Conservation (phyloP, 192 early-diverging fungal species). For the Bifiguratus adelaidae region DNA sequence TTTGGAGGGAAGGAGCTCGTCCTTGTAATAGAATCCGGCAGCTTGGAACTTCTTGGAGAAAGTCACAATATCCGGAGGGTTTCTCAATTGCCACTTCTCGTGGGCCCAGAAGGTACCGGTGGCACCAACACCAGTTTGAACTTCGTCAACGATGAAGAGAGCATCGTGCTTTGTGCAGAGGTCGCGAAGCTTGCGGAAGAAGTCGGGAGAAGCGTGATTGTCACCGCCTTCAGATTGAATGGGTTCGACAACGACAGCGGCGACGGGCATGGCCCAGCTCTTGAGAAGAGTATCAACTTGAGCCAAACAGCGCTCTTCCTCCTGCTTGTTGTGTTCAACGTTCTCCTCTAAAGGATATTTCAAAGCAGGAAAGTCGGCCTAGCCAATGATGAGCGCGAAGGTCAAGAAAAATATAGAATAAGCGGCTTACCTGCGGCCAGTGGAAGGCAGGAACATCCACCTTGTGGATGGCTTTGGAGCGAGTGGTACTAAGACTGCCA, state of each 20-base stretch:
- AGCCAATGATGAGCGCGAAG: conserved; percentile 2
- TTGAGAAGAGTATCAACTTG: conserved; percentile 37
- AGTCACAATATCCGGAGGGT: conserved; percentile 64
- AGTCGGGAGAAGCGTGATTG: conserved; percentile 49
- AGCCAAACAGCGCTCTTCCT: conserved; percentile 43
- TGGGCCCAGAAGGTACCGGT: conserved; percentile 72
- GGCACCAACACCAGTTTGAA: conserved; percentile 65
- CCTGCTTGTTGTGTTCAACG: conserved; percentile 38
- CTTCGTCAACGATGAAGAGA: conserved; percentile 70
- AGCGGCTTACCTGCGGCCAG: conserved; percentile 31
- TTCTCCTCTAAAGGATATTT: conserved; percentile 56
- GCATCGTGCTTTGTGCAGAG: conserved; percentile 42
- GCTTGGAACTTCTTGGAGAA: conserved; percentile 75
- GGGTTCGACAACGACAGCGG: conserved; percentile 57
- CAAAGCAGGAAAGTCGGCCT: conserved; percentile 50
- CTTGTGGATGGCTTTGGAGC: conserved; percentile 63
- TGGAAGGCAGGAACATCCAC: conserved; percentile 64
- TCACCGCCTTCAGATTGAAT: conserved; percentile 73
- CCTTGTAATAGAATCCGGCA: conserved; percentile 56
- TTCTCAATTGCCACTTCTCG: conserved; percentile 53
- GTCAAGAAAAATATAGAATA: too few species aligned
- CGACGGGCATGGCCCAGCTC: conserved; percentile 35
- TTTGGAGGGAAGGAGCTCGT: conserved; percentile 43
- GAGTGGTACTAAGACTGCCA: conserved; percentile 54
- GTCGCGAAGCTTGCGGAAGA: conserved; percentile 50